Conservation (phyloP, 164 flowering plant species). For the Stephania cephalantha region DNA sequence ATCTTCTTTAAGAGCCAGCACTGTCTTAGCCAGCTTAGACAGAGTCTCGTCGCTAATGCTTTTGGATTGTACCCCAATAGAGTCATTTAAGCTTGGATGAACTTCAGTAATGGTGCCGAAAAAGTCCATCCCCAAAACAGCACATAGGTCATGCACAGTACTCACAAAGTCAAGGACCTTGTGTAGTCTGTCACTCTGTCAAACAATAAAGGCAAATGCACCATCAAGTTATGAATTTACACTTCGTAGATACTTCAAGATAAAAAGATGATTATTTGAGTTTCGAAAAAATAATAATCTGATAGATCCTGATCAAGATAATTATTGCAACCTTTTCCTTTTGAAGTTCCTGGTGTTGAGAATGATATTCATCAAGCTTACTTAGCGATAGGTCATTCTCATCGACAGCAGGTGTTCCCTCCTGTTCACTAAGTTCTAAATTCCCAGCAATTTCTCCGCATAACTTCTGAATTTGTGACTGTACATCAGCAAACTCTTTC, state of each 20-base stretch:
- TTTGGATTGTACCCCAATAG: slow-evolving; percentile 72
- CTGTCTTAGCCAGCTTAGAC: slow-evolving; percentile 70
- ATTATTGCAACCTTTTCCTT: slow-evolving; percentile 70
- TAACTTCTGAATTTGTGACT: slow-evolving; percentile 73
- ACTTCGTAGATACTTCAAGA: neutral
- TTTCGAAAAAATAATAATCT: neutral
- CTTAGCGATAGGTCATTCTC: slow-evolving; percentile 73
- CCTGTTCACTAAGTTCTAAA: slow-evolving; percentile 31
- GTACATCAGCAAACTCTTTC: slow-evolving; percentile 75
- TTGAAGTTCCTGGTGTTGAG: slow-evolving; percentile 84
- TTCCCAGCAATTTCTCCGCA: slow-evolving; percentile 81
- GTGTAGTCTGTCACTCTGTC: slow-evolving; percentile 84
- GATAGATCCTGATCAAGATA: neutral
- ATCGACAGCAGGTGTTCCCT: slow-evolving; percentile 48
- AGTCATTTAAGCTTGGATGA: slow-evolving; percentile 86
- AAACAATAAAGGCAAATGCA: slow-evolving; percentile 10
- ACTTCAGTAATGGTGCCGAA: slow-evolving; percentile 79
- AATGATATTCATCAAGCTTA: slow-evolving; percentile 73
- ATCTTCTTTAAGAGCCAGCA: slow-evolving; percentile 67
- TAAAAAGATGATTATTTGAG: neutral
- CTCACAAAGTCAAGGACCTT: slow-evolving; percentile 90
- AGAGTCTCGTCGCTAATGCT: slow-evolving; percentile 92
- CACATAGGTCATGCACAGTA: slow-evolving; percentile 92
- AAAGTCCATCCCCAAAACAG: slow-evolving; percentile 90
- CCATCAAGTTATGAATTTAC: neutral